Base-by-base conservation (phyloP, 2,329 filamentous ascomycete species). In the Calonectria fujianensis region DNA sequence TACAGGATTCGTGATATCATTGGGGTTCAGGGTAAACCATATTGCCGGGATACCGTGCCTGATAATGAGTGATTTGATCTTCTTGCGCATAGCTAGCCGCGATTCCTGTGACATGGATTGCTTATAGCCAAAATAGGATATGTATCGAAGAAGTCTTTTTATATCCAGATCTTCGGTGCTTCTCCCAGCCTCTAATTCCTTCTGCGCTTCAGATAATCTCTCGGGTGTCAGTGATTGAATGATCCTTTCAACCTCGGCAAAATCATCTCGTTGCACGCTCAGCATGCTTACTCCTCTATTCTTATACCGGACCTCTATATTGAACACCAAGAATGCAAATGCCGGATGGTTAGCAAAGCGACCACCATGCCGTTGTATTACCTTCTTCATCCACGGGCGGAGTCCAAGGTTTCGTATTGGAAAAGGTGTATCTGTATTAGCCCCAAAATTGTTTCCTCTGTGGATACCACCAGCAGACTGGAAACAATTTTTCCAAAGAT, bases 1-100 rank as follows among this genome's bases (percentile, higher is more conserved):
- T 41, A 71, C 59, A 18, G 69, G 48, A 59, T 65, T 65, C 16
- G n/a, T 66, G 10, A 74, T 74, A 32, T 75, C 57, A 50, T 71
- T 74, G n/a, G 74, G 71, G 41, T 74, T 76, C 20, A 76, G 13
- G 24, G 72, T 76, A 32, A 72, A 70, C 65, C 72, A 74, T 51
- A 76, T 74, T 9, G 68, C 72, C 16, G 69, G 72, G 5, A 68
- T 65, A n/a, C 59, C 51, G n/a, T 72, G 63, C 14, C 69, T 32
- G 13, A 76, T 67, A 24, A 76, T 74, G 3, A 74, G 50, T 2
- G 72, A 6, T 39, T 69, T 68, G 10, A 76, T 72, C 72, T 76
- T 74, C 18, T 50, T 45, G 3, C 45, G 51, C 41, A 74, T 71
- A 2, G 32, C 39, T 14, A 74, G 52, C 24, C 48, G 52, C 18